Percentiles rank a stretch among this genome's conserved stretches.
Conservation (phyloP, 2,329 filamentous ascomycete genomes). For the Colletotrichum magnum region DNA sequence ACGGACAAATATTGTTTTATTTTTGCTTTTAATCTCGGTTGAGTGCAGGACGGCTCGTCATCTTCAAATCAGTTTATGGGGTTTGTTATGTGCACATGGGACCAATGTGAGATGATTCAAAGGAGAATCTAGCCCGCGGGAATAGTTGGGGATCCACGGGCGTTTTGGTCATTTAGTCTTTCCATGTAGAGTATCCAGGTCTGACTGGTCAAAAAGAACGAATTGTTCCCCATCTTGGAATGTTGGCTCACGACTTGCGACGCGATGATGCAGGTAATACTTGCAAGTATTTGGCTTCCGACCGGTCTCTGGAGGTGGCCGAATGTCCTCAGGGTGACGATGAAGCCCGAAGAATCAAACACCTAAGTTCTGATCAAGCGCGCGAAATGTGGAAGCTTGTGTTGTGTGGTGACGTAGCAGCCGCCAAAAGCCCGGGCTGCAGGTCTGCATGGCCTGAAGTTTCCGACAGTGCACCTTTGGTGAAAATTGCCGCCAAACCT, state of each 20-base stretch:
- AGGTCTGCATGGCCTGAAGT: no score
- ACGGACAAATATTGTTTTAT: constrained; percentile 27
- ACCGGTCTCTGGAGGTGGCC: no score
- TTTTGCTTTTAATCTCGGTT: not conserved
- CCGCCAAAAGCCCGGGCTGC: no score
- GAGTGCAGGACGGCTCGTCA: constrained; percentile 1
- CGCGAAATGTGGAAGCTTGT: no score
- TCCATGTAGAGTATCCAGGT: constrained; percentile 22
- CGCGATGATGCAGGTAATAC: not conserved
- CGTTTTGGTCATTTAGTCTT: constrained; percentile 5
- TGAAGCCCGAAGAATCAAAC: no score
- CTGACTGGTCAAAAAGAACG: constrained; percentile 30
- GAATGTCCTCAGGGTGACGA: no score
- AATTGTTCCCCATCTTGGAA: constrained; percentile 12
- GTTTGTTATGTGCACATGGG: constrained; percentile 31
- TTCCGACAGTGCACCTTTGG: not conserved
- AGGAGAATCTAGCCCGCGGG: constrained; percentile 19
- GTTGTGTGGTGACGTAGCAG: no score
- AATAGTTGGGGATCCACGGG: constrained; percentile 18
- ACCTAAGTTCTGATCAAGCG: no score
- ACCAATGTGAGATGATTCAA: constrained; percentile 36
- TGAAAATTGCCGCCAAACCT: not conserved
- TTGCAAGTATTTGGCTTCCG: not conserved
- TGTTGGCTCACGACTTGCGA: constrained; percentile 1
- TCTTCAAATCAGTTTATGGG: constrained; percentile 13